A percentile compares a stretch with the other conserved stretches of the same genome.
Conservation (phyloP, 2,329 filamentous ascomycete species). For the Phialemonium atrogriseum region DNA sequence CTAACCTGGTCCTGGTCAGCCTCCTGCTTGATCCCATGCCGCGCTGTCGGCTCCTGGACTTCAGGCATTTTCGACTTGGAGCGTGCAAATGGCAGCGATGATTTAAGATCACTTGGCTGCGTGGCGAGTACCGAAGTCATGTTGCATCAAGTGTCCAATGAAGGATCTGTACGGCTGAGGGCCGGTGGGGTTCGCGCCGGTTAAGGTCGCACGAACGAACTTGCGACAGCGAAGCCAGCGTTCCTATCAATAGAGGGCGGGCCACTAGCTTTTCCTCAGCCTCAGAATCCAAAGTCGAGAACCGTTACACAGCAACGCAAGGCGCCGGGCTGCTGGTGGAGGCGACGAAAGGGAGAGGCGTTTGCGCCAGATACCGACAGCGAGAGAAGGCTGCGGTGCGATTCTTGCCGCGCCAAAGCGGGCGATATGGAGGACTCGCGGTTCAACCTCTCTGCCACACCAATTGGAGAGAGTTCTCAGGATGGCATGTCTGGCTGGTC, state of each 20-base stretch:
- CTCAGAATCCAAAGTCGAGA: too few species aligned
- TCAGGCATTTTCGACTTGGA: constrained; percentile 33
- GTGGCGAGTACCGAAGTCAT: constrained; percentile 35
- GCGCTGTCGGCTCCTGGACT: constrained; percentile 31
- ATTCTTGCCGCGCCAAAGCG: constrained; percentile 8
- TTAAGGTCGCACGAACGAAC: constrained; percentile 11
- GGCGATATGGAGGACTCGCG: constrained; percentile 9
- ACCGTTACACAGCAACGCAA: constrained; percentile 6
- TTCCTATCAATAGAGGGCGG: too few species aligned
- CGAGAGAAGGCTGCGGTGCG: constrained; percentile 1
- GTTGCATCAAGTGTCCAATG: constrained; percentile 17
- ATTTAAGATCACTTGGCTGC: constrained; percentile 29
- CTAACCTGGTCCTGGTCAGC: constrained; percentile 28
- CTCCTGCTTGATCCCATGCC: constrained; percentile 31
- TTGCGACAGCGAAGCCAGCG: too few species aligned
- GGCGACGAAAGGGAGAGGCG: not conserved
- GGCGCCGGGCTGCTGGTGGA: not conserved
- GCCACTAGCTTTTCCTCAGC: too few species aligned
- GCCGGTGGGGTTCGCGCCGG: constrained; percentile 3
- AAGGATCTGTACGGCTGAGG: constrained; percentile 8
- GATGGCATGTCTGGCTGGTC: constrained; percentile 22
- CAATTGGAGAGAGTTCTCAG: constrained; percentile 17
- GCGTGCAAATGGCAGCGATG: constrained; percentile 28
- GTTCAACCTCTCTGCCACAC: constrained; percentile 20
- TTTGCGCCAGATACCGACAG: not conserved